Evolutionary conservation across 495 filamentous ascomycete genomes (phyloP).

Genomic region (Hypoxylon lienhwacheense): DNA sequence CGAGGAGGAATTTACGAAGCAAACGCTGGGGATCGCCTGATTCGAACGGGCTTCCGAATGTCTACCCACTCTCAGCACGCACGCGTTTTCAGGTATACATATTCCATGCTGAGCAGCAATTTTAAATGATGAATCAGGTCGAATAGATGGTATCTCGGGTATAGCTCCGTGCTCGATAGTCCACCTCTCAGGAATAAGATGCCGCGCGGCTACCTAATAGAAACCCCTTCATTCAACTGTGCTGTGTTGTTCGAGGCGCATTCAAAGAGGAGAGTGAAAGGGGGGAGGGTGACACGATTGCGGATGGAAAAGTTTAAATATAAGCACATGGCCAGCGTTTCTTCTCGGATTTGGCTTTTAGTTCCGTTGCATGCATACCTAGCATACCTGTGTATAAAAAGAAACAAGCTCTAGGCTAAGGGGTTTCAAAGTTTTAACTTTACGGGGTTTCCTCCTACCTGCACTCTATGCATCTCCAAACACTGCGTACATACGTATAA

Average conservation of each 20-base stretch:
- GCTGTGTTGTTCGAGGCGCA: background rate
- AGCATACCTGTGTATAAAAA: background rate
- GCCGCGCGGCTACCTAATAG: background rate
- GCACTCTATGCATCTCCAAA: conserved; percentile 5
- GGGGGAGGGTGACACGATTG: background rate
- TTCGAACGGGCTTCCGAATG: background rate
- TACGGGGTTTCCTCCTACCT: conserved; percentile 8
- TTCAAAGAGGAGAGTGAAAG: background rate
- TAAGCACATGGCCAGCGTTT: background rate
- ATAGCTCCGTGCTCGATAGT: no score
- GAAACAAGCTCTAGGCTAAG: background rate
- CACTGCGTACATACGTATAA: no score
- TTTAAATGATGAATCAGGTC: background rate
- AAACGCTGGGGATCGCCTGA: conserved; percentile 33
- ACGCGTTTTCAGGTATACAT: background rate
- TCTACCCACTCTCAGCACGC: background rate
- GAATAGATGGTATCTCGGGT: background rate
- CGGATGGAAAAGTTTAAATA: background rate
- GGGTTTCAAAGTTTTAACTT: conserved; percentile 2
- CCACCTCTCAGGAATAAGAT: background rate
- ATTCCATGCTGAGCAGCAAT: background rate
- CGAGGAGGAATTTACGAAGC: conserved; percentile 45
- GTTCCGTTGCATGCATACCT: background rate
- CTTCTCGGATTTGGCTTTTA: conserved; percentile 1
- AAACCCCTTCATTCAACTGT: background rate